Conservation (phyloP, 768 basidiomycete species). For the Naganishia antarctica region DNA sequence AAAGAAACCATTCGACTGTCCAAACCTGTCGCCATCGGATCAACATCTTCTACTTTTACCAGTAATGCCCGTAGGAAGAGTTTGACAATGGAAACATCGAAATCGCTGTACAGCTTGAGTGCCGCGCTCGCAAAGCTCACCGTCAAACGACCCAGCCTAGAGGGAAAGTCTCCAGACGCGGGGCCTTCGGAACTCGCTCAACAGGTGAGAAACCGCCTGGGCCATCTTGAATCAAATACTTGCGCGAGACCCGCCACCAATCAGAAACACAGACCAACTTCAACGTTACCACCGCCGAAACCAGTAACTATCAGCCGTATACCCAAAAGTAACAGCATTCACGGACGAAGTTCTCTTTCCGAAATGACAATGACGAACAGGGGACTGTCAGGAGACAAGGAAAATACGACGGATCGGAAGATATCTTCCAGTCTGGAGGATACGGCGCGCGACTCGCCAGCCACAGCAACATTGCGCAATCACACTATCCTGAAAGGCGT, state of each 20-base stretch:
- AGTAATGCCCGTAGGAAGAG: slow-evolving; percentile 11
- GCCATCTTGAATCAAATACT: too few species aligned
- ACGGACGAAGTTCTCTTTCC: slow-evolving; percentile 4
- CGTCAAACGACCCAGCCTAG: slow-evolving; percentile 20
- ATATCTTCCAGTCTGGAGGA: too few species aligned
- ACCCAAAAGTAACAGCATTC: slow-evolving; percentile 9
- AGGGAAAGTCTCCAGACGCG: neutral
- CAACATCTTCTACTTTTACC: neutral
- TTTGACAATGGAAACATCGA: slow-evolving; percentile 19
- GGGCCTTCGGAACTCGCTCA: neutral
- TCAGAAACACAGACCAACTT: too few species aligned
- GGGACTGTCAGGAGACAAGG: neutral
- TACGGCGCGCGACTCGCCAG: too few species aligned
- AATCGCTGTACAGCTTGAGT: slow-evolving; percentile 23
- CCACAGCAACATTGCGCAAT: neutral
- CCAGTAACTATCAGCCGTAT: slow-evolving; percentile 15
- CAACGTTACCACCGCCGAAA: too few species aligned
- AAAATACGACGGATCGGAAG: neutral
- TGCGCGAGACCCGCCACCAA: too few species aligned
- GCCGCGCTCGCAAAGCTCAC: slow-evolving; percentile 29
- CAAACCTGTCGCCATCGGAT: too few species aligned
- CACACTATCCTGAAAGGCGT: slow-evolving; percentile 43
- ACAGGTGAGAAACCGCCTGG: neutral
- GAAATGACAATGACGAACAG: neutral
- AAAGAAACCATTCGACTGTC: neutral